Base-by-base conservation (phyloP, 805 yeast genomes). In the Candida golubevii region DNA sequence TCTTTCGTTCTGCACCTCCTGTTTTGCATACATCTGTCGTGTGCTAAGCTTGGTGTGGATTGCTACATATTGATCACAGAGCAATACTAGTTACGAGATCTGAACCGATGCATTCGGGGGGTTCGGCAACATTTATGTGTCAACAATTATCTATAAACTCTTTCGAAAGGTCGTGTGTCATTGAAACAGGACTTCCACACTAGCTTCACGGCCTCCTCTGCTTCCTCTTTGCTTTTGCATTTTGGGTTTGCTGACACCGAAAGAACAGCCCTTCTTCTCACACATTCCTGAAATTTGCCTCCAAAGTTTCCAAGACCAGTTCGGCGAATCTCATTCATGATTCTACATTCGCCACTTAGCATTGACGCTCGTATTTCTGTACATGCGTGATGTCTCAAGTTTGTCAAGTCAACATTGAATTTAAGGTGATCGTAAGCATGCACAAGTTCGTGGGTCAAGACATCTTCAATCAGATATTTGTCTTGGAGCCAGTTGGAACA, bases 81-180 rank as follows among this genome's bases (percentile, higher is more conserved):
- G 23, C 23, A 18, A 18, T 18, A 18, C 3, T 18, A 5, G 23
- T 18, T 3, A 29, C 32, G 6, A 29, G 4, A 29, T 29, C 6
- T 29, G 6, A 29, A 29, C 32, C n/a, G n/a, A 29, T 3, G 6
- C 11, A 29, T 11, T 29, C 32, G 5, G 23, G 23, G 5, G 23
- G 5, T 3, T 18, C 23, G 4, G 23, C 23, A 18, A 18, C 23
- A 18, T 18, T 3, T 29, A 29, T 14, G 38, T 42, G 37, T 38
- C 33, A 38, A 38, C 41, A 37, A 40, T 60, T 65, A 85, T 48
- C 88, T 74, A 61, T 88, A 93, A 31, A 93, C 90, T 58, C 87
- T 83, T 56, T 93, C 98, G 65, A 88, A 93, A 1, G 99, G 99
- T 57, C 99, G 73, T 1, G 98, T 91, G 59, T 93, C 99, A 57